phyloP scores from a whole-genome alignment of 352 stramenopile species.

The Pythium dissimile region DNA sequence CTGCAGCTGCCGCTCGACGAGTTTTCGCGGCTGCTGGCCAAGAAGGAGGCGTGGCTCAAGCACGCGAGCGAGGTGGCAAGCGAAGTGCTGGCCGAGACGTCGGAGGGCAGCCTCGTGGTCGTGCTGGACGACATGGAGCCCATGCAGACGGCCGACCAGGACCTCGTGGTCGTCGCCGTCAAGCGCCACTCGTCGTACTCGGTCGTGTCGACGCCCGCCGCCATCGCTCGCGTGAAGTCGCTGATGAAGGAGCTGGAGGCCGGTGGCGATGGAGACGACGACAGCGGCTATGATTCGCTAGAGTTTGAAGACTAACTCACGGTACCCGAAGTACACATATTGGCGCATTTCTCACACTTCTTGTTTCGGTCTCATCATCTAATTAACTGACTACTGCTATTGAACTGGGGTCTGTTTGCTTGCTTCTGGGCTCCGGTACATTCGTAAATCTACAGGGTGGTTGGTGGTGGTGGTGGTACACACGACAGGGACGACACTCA shows the following conservation, averaged over 20 bases:
- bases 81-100: slow-evolving; percentile 42
- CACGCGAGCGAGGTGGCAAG: slow-evolving; percentile 57
- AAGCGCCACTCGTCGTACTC: slow-evolving; percentile 82
- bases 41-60: slow-evolving; percentile 76
- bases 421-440: slow-evolving; percentile 2
- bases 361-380: background rate
- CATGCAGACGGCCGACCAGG: slow-evolving; percentile 64
- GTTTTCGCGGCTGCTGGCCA: slow-evolving; percentile 57
- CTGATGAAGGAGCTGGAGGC: slow-evolving; percentile 69
- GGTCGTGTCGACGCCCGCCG: slow-evolving; percentile 50
- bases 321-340: no score
- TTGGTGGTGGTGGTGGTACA: slow-evolving; percentile 2
- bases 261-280: slow-evolving; percentile 50
- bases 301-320: slow-evolving; percentile 61
- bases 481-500: background rate
- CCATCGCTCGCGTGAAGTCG: slow-evolving; percentile 67
- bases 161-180: slow-evolving; percentile 55
- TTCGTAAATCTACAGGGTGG: slow-evolving; percentile 19
- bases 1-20: slow-evolving; percentile 52
- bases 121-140: slow-evolving; percentile 82
- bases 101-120: slow-evolving; percentile 59
- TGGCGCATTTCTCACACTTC: slow-evolving; percentile 1
- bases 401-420: background rate
- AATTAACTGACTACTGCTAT: slow-evolving; percentile 8
- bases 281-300: slow-evolving; percentile 72